Conservation (phyloP, 78 protist genomes). For the Dictyostelium brefeldianum region DNA sequence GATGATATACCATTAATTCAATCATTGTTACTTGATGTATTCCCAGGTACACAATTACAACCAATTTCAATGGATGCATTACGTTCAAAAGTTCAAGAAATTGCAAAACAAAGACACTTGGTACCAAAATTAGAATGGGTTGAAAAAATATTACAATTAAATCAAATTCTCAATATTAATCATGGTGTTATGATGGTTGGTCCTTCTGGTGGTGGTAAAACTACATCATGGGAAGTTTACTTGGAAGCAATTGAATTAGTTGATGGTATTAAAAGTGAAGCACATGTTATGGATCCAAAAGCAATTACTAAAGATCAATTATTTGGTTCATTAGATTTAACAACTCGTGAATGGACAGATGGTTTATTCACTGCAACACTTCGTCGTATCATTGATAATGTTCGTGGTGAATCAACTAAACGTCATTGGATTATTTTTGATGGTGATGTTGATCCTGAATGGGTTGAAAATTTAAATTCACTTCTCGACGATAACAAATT, state of each 20-base stretch:
- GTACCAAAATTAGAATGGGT: conserved; percentile 85
- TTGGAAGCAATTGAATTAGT: conserved; percentile 89
- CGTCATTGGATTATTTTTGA: conserved; percentile 99
- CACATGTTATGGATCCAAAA: conserved; percentile 97
- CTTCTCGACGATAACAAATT: conserved; percentile 99
- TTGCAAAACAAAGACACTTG: conserved; percentile 70
- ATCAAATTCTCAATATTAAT: conserved; percentile 92
- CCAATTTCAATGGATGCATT: conserved; percentile 49
- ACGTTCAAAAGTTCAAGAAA: conserved; percentile 17
- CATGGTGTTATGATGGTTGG: conserved; percentile 99
- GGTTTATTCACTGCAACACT: conserved; percentile 97
- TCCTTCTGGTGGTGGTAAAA: conserved; percentile 96
- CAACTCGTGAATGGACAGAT: conserved; percentile 99
- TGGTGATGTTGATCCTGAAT: conserved; percentile 99
- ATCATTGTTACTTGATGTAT: conserved; percentile 92
- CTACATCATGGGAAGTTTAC: conserved; percentile 93
- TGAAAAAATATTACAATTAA: conserved; percentile 94
- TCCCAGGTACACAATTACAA: conserved; percentile 89
- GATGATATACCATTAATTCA: conserved; percentile 94
- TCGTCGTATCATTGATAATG: conserved; percentile 92
- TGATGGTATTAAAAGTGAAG: conserved; percentile 41
- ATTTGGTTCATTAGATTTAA: conserved; percentile 96
- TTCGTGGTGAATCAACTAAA: conserved; percentile 85
- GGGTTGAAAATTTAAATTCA: conserved; percentile 99
- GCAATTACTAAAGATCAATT: conserved; percentile 96